Percentiles rank a stretch among this genome's conserved stretches.
phyloP scores from a whole-genome alignment of 495 filamentous ascomycete species.

The Aspergillus leporis region DNA sequence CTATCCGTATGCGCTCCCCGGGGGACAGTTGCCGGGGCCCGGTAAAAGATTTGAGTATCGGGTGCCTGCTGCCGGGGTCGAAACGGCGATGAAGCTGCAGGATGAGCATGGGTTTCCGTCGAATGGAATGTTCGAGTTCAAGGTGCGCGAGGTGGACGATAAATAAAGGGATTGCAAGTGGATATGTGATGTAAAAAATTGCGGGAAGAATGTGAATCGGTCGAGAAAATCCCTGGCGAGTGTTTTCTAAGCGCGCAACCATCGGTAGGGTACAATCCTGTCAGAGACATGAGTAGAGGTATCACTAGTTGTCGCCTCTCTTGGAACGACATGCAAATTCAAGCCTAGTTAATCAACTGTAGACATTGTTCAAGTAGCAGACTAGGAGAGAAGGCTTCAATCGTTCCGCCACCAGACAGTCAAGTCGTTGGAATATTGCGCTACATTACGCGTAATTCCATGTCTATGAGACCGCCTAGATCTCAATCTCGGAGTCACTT shows the following conservation, averaged over 20 bases:
- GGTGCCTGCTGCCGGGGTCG: slow-evolving; percentile 67
- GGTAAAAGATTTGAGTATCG: slow-evolving; percentile 58
- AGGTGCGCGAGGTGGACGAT: slow-evolving; percentile 28
- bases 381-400: too few species aligned
- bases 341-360: too few species aligned
- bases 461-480: not conserved
- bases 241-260: too few species aligned
- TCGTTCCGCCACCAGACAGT: too few species aligned
- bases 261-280: too few species aligned
- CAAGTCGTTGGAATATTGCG: not conserved
- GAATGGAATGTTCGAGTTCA: slow-evolving; percentile 62
- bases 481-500: not conserved
- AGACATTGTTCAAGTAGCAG: too few species aligned
- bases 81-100: slow-evolving; percentile 63
- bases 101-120: slow-evolving; percentile 58
- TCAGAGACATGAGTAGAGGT: too few species aligned
- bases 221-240: not conserved
- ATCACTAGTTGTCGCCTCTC: too few species aligned
- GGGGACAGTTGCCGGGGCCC: slow-evolving; percentile 32
- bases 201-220: not conserved
- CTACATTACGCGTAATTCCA: not conserved
- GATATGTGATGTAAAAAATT: not conserved
- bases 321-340: not conserved
- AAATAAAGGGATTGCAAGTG: not conserved
- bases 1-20: slow-evolving; percentile 54